A percentile compares a stretch with the other conserved stretches of the same genome.
Conservation (phyloP, 2,329 filamentous ascomycete species). For the Monosporascus sp. region DNA sequence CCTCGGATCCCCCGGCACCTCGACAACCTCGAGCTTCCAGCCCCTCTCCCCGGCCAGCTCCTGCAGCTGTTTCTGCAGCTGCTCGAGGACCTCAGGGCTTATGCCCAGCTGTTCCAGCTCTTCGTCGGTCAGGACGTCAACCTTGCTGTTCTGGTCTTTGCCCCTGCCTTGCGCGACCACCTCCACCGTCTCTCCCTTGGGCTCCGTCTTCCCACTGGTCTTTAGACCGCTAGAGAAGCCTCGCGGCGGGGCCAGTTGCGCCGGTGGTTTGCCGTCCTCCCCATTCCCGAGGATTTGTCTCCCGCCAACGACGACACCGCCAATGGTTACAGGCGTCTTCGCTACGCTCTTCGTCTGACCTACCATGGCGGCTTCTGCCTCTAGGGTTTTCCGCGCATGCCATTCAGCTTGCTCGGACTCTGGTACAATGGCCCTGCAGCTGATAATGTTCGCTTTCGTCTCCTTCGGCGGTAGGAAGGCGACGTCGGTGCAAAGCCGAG, state of each 20-base stretch:
- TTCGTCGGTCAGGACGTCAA: constrained; percentile 57
- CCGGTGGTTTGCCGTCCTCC: constrained; percentile 41
- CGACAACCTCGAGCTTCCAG: constrained; percentile 78
- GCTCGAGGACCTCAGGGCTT: constrained; percentile 61
- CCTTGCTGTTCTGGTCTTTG: constrained; percentile 54
- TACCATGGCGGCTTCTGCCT: constrained; percentile 33
- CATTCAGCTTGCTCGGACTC: constrained; percentile 43
- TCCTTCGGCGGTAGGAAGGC: constrained; percentile 80
- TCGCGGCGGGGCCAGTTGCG: constrained; percentile 41
- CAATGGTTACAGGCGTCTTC: constrained; percentile 36
- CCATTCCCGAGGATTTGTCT: constrained; percentile 43
- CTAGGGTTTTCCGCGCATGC: constrained; percentile 31
- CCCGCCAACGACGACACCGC: constrained; percentile 49
- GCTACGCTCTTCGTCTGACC: constrained; percentile 18
- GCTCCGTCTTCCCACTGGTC: constrained; percentile 9
- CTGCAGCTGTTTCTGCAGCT: constrained; percentile 63
- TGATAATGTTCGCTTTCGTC: constrained; percentile 69
- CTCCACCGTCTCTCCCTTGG: constrained; percentile 30
- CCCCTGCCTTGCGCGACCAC: constrained; percentile 40
- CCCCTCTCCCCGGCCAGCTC: constrained; percentile 63
- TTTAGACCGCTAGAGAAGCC: constrained; percentile 25
- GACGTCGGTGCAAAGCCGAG: constrained; percentile 78
- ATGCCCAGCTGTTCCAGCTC: constrained; percentile 66
- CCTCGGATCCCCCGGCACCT: constrained; percentile 54
- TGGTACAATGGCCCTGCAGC: constrained; percentile 65